These are phyloP conservation scores for Rhexocercosporidium sp. DNA, from an alignment of 2,329 filamentous ascomycete species.

Conservation along the genomic window DNA sequence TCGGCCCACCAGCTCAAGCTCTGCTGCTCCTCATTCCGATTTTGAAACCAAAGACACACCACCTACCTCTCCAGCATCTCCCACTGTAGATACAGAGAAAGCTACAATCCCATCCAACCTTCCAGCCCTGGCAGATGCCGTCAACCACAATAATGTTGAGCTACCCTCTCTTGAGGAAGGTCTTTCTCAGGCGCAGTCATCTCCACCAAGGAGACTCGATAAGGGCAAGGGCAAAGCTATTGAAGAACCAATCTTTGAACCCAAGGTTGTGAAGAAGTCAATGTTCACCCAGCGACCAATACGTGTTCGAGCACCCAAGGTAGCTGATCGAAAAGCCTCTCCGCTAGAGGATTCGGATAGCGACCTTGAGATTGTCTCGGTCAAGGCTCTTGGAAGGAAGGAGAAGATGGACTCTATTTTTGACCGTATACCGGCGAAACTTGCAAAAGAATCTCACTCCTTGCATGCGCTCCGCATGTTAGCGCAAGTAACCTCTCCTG, in stretches of 20 bases:
- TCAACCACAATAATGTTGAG: constrained; percentile 11
- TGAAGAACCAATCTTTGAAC: constrained; percentile 36
- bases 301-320: constrained; percentile 47
- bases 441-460: constrained; percentile 65
- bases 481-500: constrained; percentile 72
- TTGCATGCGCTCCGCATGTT: constrained; percentile 74
- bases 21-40: constrained; percentile 52
- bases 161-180: constrained; percentile 31
- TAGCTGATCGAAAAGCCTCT: constrained; percentile 44
- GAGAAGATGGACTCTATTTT: constrained; percentile 68
- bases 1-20: constrained; percentile 60
- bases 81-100: constrained; percentile 41
- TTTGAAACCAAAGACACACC: constrained; percentile 65
- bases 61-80: constrained; percentile 69
- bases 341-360: constrained; percentile 51
- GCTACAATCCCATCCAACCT: constrained; percentile 7
- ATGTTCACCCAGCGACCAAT: constrained; percentile 41
- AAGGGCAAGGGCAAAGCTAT: constrained; percentile 67
- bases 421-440: constrained; percentile 68
- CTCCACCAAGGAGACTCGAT: constrained; percentile 43
- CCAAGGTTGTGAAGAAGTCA: constrained; percentile 29
- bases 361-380: constrained; percentile 47
- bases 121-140: neutral
- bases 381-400: constrained; percentile 44
- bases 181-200: constrained; percentile 24